A percentile compares a stretch with the other conserved stretches of the same genome.
These are phyloP conservation scores for Scytalidium sp. DNA, from an alignment of 2,329 filamentous ascomycete genomes.

Conservation along the genomic window DNA sequence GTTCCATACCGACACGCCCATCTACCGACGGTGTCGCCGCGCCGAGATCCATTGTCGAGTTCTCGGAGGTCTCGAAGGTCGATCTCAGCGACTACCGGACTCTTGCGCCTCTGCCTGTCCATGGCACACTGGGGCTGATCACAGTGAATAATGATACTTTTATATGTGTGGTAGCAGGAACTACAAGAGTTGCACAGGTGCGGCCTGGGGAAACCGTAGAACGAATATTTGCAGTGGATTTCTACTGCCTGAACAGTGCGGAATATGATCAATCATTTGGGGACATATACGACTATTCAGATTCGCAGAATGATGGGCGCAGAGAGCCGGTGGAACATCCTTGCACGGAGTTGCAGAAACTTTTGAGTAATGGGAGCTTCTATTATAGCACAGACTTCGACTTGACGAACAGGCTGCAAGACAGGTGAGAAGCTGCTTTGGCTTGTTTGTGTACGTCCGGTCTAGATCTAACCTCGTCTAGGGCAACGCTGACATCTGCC, in stretches of 20 bases:
- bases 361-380: constrained; percentile 89
- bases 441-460: constrained; percentile 7
- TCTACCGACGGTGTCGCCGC: constrained; percentile 19
- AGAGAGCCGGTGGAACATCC: constrained; percentile 81
- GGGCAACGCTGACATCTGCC: constrained; percentile 69
- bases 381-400: constrained; percentile 99
- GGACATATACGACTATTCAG: constrained; percentile 34
- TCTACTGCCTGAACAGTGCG: constrained; percentile 85
- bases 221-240: constrained; percentile 82
- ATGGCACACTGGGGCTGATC: constrained; percentile 86
- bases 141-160: constrained; percentile 83
- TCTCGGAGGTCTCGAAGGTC: constrained; percentile 60
- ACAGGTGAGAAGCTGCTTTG: constrained; percentile 55
- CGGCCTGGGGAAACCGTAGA: constrained; percentile 87
- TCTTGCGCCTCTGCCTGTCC: constrained; percentile 69
- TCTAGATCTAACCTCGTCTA: constrained; percentile 31
- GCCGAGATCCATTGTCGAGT: constrained; percentile 78
- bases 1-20: constrained; percentile 40
- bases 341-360: constrained; percentile 85
- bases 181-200: constrained; percentile 74
- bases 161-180: constrained; percentile 81
- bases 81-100: constrained; percentile 75
- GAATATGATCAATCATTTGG: constrained; percentile 78
- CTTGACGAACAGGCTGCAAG: constrained; percentile 87
- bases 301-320: constrained; percentile 39